phyloP scores from a whole-genome alignment of 169 alveolate genomes.

The Plasmodium ovale region DNA sequence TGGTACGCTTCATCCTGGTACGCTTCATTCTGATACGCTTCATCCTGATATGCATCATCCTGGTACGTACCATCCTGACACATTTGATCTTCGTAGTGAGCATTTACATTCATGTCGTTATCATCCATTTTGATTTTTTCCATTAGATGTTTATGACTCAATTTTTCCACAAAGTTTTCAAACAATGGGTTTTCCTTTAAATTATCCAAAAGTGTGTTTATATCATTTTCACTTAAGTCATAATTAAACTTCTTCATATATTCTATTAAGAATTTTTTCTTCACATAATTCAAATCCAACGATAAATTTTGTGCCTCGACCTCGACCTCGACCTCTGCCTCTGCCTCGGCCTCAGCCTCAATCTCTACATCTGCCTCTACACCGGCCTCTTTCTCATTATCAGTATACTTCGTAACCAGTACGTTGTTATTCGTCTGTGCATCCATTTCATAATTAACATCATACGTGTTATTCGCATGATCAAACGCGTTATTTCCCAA shows the following conservation, averaged over 20 bases:
- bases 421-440: background rate
- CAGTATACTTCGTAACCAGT: background rate
- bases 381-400: slow-evolving; percentile 3
- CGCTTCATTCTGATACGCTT: no score
- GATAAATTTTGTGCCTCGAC: no score
- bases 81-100: background rate
- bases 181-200: slow-evolving; percentile 32
- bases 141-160: slow-evolving; percentile 4
- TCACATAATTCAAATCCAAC: slow-evolving; percentile 6
- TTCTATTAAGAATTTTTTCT: slow-evolving; percentile 37
- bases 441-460: background rate
- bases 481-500: background rate
- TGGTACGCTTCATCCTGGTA: no score
- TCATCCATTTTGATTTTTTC: slow-evolving; percentile 43
- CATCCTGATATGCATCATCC: background rate
- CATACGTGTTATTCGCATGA: slow-evolving; percentile 7
- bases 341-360: no score
- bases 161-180: slow-evolving; percentile 38
- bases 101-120: slow-evolving; percentile 22
- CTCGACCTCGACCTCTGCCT: background rate
- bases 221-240: slow-evolving; percentile 38
- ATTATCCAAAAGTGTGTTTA: slow-evolving; percentile 30
- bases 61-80: no score
- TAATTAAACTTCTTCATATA: slow-evolving; percentile 33
- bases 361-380: background rate